Conservation (phyloP, 306 rosid species). For the Medicago ruthenica region DNA sequence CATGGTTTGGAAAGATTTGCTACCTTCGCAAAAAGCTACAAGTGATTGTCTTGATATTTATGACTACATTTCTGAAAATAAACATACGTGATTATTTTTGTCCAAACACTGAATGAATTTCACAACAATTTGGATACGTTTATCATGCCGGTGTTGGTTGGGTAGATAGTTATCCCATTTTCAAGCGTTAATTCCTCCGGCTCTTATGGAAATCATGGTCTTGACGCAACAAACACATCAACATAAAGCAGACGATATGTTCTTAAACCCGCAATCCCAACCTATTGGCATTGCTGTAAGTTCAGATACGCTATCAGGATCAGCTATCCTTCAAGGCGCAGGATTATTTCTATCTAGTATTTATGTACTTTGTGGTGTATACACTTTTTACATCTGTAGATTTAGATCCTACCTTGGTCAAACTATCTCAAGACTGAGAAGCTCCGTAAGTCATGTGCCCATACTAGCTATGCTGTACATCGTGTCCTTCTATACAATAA, state of each 20-base stretch:
- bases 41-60: constrained; percentile 44
- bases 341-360: not conserved
- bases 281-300: not conserved
- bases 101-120: constrained; percentile 17
- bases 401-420: not conserved
- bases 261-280: not conserved
- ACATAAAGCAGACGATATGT: not conserved
- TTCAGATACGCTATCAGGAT: constrained; percentile 5
- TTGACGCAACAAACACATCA: constrained; percentile 19
- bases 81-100: constrained; percentile 18
- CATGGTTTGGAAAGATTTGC: constrained; percentile 81
- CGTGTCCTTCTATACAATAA: constrained; percentile 8
- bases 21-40: constrained; percentile 63
- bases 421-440: not conserved
- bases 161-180: constrained; percentile 23
- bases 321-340: not conserved
- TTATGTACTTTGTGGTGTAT: not conserved
- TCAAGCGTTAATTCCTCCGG: not conserved
- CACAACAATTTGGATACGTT: not conserved
- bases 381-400: not conserved
- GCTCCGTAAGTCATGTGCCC: constrained; percentile 14
- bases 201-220: constrained; percentile 19
- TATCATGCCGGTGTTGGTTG: constrained; percentile 17
- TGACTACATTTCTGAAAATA: constrained; percentile 12
- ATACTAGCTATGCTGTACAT: constrained; percentile 14